Conservation (phyloP, 2,329 filamentous ascomycete species). For the Corniculantispora saksenae region DNA sequence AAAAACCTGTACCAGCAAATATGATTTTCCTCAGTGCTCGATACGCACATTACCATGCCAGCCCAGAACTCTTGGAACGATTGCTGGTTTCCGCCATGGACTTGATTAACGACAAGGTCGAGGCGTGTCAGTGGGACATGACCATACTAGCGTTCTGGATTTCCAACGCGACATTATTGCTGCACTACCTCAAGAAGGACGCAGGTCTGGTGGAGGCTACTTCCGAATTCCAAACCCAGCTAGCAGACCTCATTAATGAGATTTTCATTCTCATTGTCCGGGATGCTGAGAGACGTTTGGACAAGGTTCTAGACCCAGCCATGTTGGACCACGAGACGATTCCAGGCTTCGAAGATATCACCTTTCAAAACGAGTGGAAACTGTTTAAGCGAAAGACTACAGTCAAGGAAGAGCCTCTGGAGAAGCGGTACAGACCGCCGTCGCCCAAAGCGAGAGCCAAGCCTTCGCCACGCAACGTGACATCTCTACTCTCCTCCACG, state of each 20-base stretch:
- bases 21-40: slow-evolving; percentile 93
- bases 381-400: slow-evolving; percentile 90
- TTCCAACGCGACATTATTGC: slow-evolving; percentile 90
- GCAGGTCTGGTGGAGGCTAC: slow-evolving; percentile 77
- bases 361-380: slow-evolving; percentile 98
- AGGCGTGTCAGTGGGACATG: slow-evolving; percentile 98
- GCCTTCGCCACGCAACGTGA: slow-evolving; percentile 90
- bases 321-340: slow-evolving; percentile 99
- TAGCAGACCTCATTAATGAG: slow-evolving; percentile 94
- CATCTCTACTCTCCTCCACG: slow-evolving; percentile 90
- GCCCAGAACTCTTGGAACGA: slow-evolving; percentile 76
- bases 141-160: slow-evolving; percentile 99
- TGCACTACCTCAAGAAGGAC: slow-evolving; percentile 97
- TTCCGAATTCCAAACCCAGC: slow-evolving; percentile 84
- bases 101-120: slow-evolving; percentile 96
- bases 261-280: slow-evolving; percentile 98
- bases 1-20: slow-evolving; percentile 96
- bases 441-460: slow-evolving; percentile 92
- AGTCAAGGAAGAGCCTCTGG: slow-evolving; percentile 83
- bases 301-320: slow-evolving; percentile 88
- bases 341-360: slow-evolving; percentile 92
- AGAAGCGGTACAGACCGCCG: slow-evolving; percentile 88
- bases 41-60: slow-evolving; percentile 96
- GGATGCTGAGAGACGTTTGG: slow-evolving; percentile 91
- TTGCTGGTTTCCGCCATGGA: slow-evolving; percentile 86